Evolutionary conservation across 345 rosid species (phyloP), one percentile per base, ranked within the genome.

Genomic region (Geranium rotundifolium): DNA sequence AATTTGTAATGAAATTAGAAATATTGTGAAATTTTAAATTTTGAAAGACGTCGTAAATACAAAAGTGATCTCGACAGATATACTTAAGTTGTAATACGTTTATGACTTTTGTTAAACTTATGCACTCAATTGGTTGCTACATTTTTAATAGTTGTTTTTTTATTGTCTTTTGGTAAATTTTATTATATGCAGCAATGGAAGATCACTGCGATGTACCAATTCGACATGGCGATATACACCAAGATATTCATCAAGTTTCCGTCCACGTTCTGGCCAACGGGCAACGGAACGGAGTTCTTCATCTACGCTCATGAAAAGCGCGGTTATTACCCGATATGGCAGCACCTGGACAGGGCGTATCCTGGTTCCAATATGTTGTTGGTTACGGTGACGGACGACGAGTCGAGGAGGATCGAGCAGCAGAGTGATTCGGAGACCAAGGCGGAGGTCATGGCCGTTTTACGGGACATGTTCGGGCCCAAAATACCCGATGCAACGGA

Each of bases 161-260:
- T n/a, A n/a, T n/a, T n/a, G n/a, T n/a, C n/a, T n/a, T n/a, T n/a
- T n/a, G n/a, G n/a, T n/a, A n/a, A n/a, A n/a, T n/a, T n/a, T n/a
- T n/a, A n/a, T n/a, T 23, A 23, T 23, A 23, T 2, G 52, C 74
- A 70, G 80, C 20, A 56, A n/a, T 76, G 80, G 80, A 76, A 73
- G 67, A 70, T 52, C 29, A 13, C 58, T n/a, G 77, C 77, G 7
- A 70, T 73, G 59, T 31, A 56, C 1, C 61, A 70, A 5, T 73
- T 69, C 57, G 57, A 70, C 63, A 71, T 77, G 81, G 67, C 71
- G 10, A 23, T 68, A 14, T 77, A 67, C 19, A 73, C 81, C 20
- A 70, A 73, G 71, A 77, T 71, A 16, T 73, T 73, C 46, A 60
- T 73, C 20, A 77, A 71, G 23, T 73, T 77, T 30, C 75, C 77